phyloP scores from a whole-genome alignment of 2,329 filamentous ascomycete genomes.

The Aureobasidium lini region DNA sequence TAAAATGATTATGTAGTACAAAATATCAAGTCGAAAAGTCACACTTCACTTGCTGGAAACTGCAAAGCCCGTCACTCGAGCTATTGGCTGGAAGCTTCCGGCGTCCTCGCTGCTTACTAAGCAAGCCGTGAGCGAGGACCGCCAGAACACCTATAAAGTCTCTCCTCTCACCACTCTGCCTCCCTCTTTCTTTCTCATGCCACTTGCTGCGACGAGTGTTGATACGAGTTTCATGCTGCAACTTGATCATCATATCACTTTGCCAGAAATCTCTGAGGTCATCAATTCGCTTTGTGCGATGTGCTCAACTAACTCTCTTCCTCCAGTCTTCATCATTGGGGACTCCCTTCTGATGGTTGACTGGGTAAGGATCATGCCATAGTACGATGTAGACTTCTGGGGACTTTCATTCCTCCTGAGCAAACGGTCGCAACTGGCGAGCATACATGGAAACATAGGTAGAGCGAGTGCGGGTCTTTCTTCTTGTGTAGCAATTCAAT shows the following conservation, averaged over 20 bases:
- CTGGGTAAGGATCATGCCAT: not conserved
- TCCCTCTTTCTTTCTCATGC: no score
- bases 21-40: not conserved
- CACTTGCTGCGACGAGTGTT: not conserved
- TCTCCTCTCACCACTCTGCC: no score
- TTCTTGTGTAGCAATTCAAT: not conserved
- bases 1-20: not conserved
- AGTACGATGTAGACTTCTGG: not conserved
- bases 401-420: not conserved
- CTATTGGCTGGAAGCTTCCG: not conserved
- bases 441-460: slow-evolving; percentile 3
- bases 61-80: not conserved
- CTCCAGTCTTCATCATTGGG: not conserved
- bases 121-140: no score
- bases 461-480: not conserved
- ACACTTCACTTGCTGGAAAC: not conserved
- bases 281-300: slow-evolving; percentile 8
- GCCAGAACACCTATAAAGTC: no score
- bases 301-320: not conserved
- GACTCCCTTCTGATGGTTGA: not conserved
- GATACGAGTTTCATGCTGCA: not conserved
- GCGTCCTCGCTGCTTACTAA: not conserved
- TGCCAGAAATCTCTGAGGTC: not conserved
- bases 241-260: not conserved
- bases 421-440: not conserved